Percentiles rank a stretch among this genome's conserved stretches.
phyloP scores from a whole-genome alignment of 2,329 filamentous ascomycete genomes.

The Tolypocladium inflatum region DNA sequence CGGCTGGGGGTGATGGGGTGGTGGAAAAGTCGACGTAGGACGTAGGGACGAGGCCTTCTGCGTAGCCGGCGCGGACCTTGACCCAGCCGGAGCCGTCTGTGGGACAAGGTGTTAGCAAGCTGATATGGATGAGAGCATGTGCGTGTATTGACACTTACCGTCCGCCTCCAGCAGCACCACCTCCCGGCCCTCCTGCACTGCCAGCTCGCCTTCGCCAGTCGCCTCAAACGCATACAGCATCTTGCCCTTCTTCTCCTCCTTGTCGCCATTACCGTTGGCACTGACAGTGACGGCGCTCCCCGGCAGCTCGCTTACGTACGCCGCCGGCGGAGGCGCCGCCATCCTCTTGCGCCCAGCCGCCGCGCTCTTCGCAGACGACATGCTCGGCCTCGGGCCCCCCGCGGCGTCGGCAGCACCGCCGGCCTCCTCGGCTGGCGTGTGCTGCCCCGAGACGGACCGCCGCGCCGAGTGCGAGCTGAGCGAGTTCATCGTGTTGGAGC shows the following conservation, averaged over 20 bases:
- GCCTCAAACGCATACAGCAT: constrained; percentile 88
- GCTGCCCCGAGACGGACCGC: constrained; percentile 40
- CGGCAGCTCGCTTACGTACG: constrained; percentile 65
- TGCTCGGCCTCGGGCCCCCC: constrained; percentile 13
- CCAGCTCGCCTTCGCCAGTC: constrained; percentile 70
- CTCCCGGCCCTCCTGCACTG: constrained; percentile 68
- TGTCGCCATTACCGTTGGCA: constrained; percentile 11
- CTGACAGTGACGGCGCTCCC: constrained; percentile 36
- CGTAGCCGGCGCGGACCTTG: constrained; percentile 64
- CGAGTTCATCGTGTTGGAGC: constrained; percentile 84
- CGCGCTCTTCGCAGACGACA: constrained; percentile 18
- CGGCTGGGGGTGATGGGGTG: constrained; percentile 32
- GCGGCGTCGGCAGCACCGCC: constrained; percentile 10
- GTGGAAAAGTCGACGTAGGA: constrained; percentile 63
- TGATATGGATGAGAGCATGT: not conserved
- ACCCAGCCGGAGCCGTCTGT: constrained; percentile 88
- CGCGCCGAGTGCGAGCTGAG: constrained; percentile 76
- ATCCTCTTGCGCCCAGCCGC: constrained; percentile 50
- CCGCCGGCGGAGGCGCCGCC: constrained; percentile 75
- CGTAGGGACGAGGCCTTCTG: constrained; percentile 79
- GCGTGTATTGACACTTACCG: constrained; percentile 46
- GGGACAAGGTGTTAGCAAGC: not conserved
- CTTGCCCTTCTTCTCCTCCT: constrained; percentile 55
- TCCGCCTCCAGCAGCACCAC: constrained; percentile 76
- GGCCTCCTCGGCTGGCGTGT: constrained; percentile 43